Percentiles rank a stretch among this genome's conserved stretches.
These are phyloP conservation scores for Eutrema japonicum DNA, from an alignment of 345 rosid genomes.

Conservation along the genomic window DNA sequence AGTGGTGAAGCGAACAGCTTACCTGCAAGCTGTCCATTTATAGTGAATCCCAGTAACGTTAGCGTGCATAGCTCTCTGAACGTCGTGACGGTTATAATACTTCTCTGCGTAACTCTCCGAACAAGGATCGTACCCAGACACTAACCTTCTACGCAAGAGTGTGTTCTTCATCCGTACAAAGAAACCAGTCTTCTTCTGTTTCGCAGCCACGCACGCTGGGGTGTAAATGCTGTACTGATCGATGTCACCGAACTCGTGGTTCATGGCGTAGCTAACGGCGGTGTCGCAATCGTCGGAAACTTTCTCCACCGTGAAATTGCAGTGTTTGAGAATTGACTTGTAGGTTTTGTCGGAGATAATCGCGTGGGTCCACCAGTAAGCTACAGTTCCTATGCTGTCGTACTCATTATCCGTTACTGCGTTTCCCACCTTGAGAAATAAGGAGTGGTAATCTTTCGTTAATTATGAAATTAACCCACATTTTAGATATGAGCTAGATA, in stretches of 20 bases:
- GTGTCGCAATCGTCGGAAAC: slow-evolving; percentile 59
- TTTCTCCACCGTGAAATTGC: slow-evolving; percentile 65
- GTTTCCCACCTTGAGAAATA: slow-evolving; percentile 69
- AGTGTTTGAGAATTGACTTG: slow-evolving; percentile 60
- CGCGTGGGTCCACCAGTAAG: slow-evolving; percentile 93
- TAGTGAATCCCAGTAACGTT: slow-evolving; percentile 73
- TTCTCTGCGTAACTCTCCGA: slow-evolving; percentile 84
- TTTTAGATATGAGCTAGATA: background rate
- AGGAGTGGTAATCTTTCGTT: background rate
- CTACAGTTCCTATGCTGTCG: slow-evolving; percentile 78
- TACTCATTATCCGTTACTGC: slow-evolving; percentile 77
- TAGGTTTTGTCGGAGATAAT: slow-evolving; percentile 82
- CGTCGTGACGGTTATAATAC: slow-evolving; percentile 70
- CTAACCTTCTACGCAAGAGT: slow-evolving; percentile 52
- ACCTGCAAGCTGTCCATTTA: slow-evolving; percentile 97
- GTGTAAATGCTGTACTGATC: slow-evolving; percentile 92
- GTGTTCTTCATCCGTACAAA: slow-evolving; percentile 57
- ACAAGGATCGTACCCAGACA: slow-evolving; percentile 89
- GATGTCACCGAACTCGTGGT: slow-evolving; percentile 76
- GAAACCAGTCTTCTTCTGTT: slow-evolving; percentile 34
- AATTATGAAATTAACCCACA: background rate
- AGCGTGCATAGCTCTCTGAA: slow-evolving; percentile 89
- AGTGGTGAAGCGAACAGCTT: slow-evolving; percentile 6
- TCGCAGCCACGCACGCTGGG: slow-evolving; percentile 56
- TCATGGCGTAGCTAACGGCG: slow-evolving; percentile 59